These are phyloP conservation scores for Marasmius sp. DNA, from an alignment of 1,284 basidiomycete species.

Conservation along the genomic window DNA sequence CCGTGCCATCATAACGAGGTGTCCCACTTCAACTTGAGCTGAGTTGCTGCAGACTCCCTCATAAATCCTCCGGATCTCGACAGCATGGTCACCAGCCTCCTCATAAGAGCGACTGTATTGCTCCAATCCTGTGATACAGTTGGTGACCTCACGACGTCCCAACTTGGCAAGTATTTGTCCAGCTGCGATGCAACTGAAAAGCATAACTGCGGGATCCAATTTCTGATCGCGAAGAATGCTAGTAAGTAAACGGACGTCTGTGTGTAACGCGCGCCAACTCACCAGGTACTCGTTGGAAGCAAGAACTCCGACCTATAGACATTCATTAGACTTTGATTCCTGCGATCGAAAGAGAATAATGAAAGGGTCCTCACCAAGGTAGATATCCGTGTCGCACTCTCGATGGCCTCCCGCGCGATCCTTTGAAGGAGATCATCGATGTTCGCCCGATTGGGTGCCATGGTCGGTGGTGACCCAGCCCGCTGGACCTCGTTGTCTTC, in stretches of 20 bases:
- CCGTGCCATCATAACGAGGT: neutral
- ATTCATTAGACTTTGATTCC: neutral
- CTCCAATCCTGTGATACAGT: conserved; percentile 81
- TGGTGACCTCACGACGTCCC: conserved; percentile 76
- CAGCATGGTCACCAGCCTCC: conserved; percentile 78
- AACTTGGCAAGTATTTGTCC: conserved; percentile 81
- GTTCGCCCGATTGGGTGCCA: conserved; percentile 41
- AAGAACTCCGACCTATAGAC: conserved; percentile 66
- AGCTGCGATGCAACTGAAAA: conserved; percentile 80
- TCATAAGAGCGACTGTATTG: conserved; percentile 88
- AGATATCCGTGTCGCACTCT: conserved; percentile 83
- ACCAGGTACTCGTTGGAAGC: conserved; percentile 84
- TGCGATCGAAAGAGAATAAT: neutral
- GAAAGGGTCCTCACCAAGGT: conserved; percentile 58
- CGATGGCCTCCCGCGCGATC: conserved; percentile 77
- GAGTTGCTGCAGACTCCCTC: conserved; percentile 30
- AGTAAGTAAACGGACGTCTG: conserved; percentile 9
- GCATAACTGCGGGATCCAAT: conserved; percentile 83
- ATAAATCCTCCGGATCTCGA: conserved; percentile 62
- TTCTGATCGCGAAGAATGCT: conserved; percentile 40
- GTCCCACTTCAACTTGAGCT: conserved; percentile 11
- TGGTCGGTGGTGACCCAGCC: conserved; percentile 32
- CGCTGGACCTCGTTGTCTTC: conserved; percentile 57
- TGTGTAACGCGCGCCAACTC: conserved; percentile 13
- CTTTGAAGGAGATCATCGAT: conserved; percentile 68